Evolutionary conservation across 371 early-diverging fungal species (phyloP).

Genomic region (Rhizomucor miehei): DNA sequence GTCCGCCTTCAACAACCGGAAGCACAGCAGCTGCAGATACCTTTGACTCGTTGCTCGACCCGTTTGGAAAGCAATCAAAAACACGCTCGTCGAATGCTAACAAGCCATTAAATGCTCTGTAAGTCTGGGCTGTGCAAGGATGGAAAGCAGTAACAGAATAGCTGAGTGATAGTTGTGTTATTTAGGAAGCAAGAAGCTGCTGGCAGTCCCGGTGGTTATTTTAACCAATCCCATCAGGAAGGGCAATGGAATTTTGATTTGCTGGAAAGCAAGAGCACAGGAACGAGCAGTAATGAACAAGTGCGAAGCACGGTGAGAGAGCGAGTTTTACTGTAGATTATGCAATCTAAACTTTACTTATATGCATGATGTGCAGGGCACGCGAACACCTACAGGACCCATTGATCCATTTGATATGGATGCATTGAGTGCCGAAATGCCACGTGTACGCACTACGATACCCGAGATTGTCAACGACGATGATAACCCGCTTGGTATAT

Average conservation of each 20-base stretch:
- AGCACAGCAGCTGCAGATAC: background rate
- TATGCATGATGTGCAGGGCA: background rate
- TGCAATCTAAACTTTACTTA: background rate
- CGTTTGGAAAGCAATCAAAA: constrained; percentile 25
- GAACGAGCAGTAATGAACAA: constrained; percentile 5
- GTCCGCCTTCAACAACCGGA: constrained; percentile 2
- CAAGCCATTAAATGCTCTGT: constrained; percentile 47
- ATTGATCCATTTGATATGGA: constrained; percentile 43
- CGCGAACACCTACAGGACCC: constrained; percentile 7
- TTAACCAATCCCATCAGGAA: constrained; percentile 6
- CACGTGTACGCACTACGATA: constrained; percentile 8
- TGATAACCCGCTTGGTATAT: constrained; percentile 44
- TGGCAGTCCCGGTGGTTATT: constrained; percentile 11
- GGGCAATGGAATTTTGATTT: constrained; percentile 59
- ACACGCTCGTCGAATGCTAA: constrained; percentile 12
- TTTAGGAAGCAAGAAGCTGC: constrained; percentile 21
- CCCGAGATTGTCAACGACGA: constrained; percentile 15
- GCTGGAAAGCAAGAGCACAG: constrained; percentile 23
- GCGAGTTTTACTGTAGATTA: background rate
- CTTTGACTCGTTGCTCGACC: constrained; percentile 33
- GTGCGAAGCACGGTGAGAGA: background rate
- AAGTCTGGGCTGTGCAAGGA: constrained; percentile 14
- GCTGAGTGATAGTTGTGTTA: background rate
- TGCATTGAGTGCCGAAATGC: constrained; percentile 12
- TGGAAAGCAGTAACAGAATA: background rate